These are phyloP conservation scores for Trifolium pratense DNA, from an alignment of 306 rosid species.

Conservation along the genomic window DNA sequence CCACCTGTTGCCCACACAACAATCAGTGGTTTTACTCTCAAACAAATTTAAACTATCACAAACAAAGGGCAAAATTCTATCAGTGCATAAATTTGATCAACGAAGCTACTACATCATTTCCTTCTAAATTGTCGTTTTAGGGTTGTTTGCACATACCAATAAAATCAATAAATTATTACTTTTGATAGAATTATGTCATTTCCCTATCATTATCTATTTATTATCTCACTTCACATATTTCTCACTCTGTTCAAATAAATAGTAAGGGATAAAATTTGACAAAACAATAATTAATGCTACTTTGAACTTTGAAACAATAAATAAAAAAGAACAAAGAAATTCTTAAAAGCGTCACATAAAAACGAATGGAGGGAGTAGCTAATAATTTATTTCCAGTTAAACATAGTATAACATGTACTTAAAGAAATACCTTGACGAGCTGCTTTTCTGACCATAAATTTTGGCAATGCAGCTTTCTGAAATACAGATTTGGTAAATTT, in stretches of 20 bases:
- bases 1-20: conserved; percentile 66
- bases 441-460: conserved; percentile 60
- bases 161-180: neutral
- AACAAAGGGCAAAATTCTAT: conserved; percentile 6
- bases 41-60: conserved; percentile 20
- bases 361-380: neutral
- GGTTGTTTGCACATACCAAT: neutral
- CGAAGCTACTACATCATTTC: conserved; percentile 1
- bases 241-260: neutral
- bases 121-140: neutral
- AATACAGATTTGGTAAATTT: conserved; percentile 66
- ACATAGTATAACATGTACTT: neutral
- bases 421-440: conserved; percentile 76
- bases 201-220: neutral
- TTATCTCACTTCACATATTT: neutral
- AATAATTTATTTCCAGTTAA: conserved; percentile 13
- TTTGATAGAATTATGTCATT: neutral
- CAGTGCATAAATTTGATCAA: neutral
- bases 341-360: neutral
- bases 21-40: conserved; percentile 37
- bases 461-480: conserved; percentile 77
- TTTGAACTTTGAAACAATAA: neutral
- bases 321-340: neutral
- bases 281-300: neutral
- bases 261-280: neutral